Evolutionary conservation across 176 grass and related monocot species (phyloP).

Genomic region (Zizania latifolia): DNA sequence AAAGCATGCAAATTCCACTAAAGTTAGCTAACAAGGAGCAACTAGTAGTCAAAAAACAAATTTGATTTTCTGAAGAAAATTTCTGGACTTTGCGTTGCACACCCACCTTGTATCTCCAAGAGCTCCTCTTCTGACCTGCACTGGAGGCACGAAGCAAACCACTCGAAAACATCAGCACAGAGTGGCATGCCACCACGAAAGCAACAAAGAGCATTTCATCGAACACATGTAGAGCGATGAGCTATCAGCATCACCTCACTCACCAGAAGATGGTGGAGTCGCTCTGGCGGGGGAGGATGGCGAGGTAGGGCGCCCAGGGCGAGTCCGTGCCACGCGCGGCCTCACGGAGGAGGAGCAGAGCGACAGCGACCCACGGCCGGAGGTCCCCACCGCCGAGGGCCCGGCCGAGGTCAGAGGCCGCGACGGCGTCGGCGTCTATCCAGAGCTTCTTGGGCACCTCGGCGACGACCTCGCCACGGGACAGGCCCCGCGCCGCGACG

Average conservation of each 20-base stretch:
- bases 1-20: neutral
- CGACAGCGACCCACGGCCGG: constrained; percentile 67
- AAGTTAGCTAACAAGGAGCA: neutral
- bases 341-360: constrained; percentile 74
- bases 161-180: constrained; percentile 33
- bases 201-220: constrained; percentile 3
- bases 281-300: constrained; percentile 64
- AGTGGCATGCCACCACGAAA: neutral
- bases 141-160: constrained; percentile 58
- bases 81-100: neutral
- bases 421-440: constrained; percentile 78
- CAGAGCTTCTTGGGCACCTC: constrained; percentile 90
- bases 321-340: constrained; percentile 47
- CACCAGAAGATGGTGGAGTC: constrained; percentile 96
- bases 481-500: constrained; percentile 33
- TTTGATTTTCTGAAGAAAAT: neutral
- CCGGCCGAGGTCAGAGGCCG: constrained; percentile 59
- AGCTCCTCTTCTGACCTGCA: constrained; percentile 99
- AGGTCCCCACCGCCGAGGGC: constrained; percentile 39
- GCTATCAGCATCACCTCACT: constrained; percentile 9
- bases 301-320: constrained; percentile 76
- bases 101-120: constrained; percentile 76
- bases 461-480: constrained; percentile 66
- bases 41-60: neutral
- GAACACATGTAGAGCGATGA: neutral